These are phyloP conservation scores for Jacaranda mimosifolia DNA, from an alignment of 257 asterid genomes.

Conservation along the genomic window DNA sequence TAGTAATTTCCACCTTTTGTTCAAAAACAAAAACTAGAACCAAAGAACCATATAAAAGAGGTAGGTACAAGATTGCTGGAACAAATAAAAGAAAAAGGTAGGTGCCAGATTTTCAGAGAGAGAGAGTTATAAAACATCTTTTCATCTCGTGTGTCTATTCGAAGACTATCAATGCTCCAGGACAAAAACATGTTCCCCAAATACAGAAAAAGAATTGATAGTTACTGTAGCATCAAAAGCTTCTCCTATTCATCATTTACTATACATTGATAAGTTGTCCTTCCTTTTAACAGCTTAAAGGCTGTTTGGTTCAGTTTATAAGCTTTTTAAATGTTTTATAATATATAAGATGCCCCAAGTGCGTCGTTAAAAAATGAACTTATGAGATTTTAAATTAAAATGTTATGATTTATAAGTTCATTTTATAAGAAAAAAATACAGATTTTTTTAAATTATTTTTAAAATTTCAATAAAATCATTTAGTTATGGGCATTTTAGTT, in stretches of 20 bases:
- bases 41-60: not conserved
- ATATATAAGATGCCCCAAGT: too few species aligned
- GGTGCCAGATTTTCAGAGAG: constrained; percentile 6
- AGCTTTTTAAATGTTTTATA: too few species aligned
- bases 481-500: too few species aligned
- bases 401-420: too few species aligned
- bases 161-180: not conserved
- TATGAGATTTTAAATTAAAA: too few species aligned
- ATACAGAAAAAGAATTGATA: not conserved
- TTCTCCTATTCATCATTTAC: not conserved
- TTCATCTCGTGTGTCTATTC: not conserved
- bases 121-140: not conserved
- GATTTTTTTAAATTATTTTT: too few species aligned
- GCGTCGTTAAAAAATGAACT: too few species aligned
- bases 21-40: not conserved
- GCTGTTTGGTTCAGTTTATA: too few species aligned
- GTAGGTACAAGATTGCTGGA: too few species aligned
- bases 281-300: not conserved
- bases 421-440: too few species aligned
- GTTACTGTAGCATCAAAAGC: not conserved
- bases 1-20: not conserved
- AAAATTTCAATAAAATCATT: too few species aligned
- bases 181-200: not conserved
- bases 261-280: not conserved
- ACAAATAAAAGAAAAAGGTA: not conserved